phyloP scores from a whole-genome alignment of 768 basidiomycete species.

The Suillus occidentalis region DNA sequence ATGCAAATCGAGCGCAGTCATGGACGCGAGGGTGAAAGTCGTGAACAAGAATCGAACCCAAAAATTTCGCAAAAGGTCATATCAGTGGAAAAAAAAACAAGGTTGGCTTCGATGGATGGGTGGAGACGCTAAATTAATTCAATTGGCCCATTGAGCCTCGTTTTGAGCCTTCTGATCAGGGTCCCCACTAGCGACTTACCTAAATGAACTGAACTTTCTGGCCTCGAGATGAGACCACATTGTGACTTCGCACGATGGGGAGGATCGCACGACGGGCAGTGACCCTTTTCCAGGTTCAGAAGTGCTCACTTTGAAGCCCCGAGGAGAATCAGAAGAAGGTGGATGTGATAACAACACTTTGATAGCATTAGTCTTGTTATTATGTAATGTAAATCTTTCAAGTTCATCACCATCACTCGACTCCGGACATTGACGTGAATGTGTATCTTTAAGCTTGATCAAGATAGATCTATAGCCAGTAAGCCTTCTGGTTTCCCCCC shows the following conservation, averaged over 20 bases:
- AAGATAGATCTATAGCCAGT: no score
- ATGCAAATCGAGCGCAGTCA: slow-evolving; percentile 64
- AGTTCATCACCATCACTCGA: no score
- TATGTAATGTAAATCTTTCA: no score
- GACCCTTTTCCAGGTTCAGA: no score
- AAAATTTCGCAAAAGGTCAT: background rate
- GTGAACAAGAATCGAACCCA: slow-evolving; percentile 1
- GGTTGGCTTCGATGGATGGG: background rate
- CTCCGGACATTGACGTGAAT: no score
- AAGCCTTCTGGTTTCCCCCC: no score
- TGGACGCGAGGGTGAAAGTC: slow-evolving; percentile 27
- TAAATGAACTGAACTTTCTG: background rate
- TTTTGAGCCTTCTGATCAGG: slow-evolving; percentile 1
- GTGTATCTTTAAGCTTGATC: no score
- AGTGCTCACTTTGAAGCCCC: no score
- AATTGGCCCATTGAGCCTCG: background rate
- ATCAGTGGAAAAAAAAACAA: slow-evolving; percentile 4
- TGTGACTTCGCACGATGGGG: background rate
- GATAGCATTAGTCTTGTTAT: no score
- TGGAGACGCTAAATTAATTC: slow-evolving; percentile 1
- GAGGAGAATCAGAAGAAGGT: no score
- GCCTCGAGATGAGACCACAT: background rate
- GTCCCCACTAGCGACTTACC: slow-evolving; percentile 5
- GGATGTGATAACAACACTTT: no score
- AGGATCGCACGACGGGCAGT: background rate